These are phyloP conservation scores for Coccomyxa sp. DNA, from an alignment of 139 green algal species.

Conservation along the genomic window DNA sequence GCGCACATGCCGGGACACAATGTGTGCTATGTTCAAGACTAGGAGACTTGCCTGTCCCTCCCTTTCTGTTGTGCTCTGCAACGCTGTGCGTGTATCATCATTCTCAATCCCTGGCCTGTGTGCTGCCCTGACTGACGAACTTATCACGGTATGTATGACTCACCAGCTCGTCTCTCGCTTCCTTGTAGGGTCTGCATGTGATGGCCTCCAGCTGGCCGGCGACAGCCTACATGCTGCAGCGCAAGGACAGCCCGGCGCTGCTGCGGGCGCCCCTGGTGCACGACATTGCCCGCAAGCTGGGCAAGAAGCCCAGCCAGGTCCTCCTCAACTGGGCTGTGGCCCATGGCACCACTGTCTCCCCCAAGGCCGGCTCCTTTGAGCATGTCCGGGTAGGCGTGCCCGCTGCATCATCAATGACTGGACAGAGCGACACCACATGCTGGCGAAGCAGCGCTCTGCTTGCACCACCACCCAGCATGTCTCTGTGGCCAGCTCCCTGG, in stretches of 20 bases:
- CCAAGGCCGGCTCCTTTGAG: neutral
- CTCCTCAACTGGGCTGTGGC: constrained; percentile 88
- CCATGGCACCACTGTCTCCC: constrained; percentile 55
- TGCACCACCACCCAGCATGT: no score
- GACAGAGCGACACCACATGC: no score
- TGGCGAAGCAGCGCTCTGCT: no score
- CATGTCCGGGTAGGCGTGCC: neutral
- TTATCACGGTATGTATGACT: no score
- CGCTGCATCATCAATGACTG: neutral
- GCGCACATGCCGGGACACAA: neutral
- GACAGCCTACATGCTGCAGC: constrained; percentile 52
- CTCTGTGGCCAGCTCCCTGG: neutral
- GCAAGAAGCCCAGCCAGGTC: constrained; percentile 66
- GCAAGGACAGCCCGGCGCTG: constrained; percentile 39
- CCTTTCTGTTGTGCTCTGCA: neutral
- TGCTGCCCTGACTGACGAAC: no score
- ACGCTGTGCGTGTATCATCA: neutral
- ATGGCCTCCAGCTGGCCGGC: constrained; percentile 62
- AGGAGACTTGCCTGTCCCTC: no score
- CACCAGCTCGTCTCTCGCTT: neutral
- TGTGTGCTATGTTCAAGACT: neutral
- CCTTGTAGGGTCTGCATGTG: constrained; percentile 55
- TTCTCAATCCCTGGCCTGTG: no score
- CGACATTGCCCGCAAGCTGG: constrained; percentile 24
- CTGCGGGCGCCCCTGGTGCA: constrained; percentile 50